Evolutionary conservation across 1,284 basidiomycete species (phyloP).

Genomic region (Boletus smithii): DNA sequence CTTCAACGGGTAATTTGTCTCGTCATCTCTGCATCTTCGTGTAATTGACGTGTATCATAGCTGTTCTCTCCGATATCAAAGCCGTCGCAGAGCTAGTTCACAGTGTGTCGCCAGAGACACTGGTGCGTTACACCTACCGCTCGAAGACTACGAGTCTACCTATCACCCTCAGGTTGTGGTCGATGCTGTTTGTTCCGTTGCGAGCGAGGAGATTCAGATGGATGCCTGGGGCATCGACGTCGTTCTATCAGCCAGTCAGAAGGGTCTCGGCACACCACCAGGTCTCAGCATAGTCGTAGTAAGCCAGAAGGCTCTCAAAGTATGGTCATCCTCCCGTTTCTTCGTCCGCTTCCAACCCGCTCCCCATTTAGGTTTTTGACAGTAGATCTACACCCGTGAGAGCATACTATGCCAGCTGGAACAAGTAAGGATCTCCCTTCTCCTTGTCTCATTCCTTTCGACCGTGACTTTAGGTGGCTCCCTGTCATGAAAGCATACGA

Average conservation of each 20-base stretch:
- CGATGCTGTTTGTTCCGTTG: constrained; percentile 95
- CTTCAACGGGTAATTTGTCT: constrained; percentile 65
- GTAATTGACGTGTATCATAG: constrained; percentile 32
- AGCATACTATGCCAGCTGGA: constrained; percentile 90
- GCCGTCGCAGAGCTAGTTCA: constrained; percentile 75
- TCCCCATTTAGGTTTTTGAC: constrained; percentile 55
- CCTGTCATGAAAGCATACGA: constrained; percentile 94
- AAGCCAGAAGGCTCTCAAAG: constrained; percentile 77
- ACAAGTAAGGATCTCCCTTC: constrained; percentile 50
- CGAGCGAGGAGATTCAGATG: constrained; percentile 92
- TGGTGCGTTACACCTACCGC: constrained; percentile 45
- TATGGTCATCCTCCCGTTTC: constrained; percentile 20
- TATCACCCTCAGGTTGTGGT: constrained; percentile 58
- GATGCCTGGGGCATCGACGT: constrained; percentile 94
- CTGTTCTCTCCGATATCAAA: constrained; percentile 84
- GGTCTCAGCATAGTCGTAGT: constrained; percentile 87
- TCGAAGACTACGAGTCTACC: not conserved
- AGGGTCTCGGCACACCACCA: constrained; percentile 94
- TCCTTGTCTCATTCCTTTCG: not conserved
- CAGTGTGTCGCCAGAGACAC: constrained; percentile 80
- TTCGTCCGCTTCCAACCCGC: not conserved
- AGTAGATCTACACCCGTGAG: constrained; percentile 66
- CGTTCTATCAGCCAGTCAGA: constrained; percentile 89
- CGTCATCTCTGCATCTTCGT: not conserved
- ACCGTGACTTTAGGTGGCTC: constrained; percentile 62